A percentile compares a stretch with the other conserved stretches of the same genome.
Conservation (phyloP, 2,329 filamentous ascomycete genomes). For the Diaporthe australafricana region DNA sequence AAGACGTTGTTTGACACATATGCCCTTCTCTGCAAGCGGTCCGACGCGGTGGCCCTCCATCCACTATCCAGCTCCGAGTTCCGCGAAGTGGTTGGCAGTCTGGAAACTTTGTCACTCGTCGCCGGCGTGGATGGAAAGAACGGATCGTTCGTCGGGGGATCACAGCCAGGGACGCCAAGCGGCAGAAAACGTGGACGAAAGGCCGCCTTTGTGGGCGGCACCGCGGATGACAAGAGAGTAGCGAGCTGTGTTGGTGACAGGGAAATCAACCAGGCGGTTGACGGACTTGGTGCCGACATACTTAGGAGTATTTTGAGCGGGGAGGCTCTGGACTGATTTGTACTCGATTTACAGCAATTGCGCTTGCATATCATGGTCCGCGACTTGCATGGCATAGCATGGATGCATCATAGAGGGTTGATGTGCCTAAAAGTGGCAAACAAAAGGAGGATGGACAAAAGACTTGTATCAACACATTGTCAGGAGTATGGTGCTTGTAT, state of each 20-base stretch:
- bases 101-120: slow-evolving; percentile 89
- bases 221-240: slow-evolving; percentile 79
- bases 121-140: slow-evolving; percentile 76
- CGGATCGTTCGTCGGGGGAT: slow-evolving; percentile 68
- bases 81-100: slow-evolving; percentile 87
- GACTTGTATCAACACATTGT: slow-evolving; percentile 32
- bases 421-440: neutral
- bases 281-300: slow-evolving; percentile 71
- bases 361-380: slow-evolving; percentile 14
- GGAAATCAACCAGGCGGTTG: slow-evolving; percentile 79
- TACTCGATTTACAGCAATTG: neutral
- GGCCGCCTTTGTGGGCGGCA: slow-evolving; percentile 60
- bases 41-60: slow-evolving; percentile 80
- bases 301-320: slow-evolving; percentile 71
- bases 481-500: slow-evolving; percentile 26
- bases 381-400: slow-evolving; percentile 20
- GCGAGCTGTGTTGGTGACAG: slow-evolving; percentile 84
- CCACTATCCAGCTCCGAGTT: slow-evolving; percentile 93
- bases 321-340: slow-evolving; percentile 65
- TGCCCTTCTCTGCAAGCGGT: slow-evolving; percentile 82
- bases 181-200: slow-evolving; percentile 69
- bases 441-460: neutral
- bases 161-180: slow-evolving; percentile 73
- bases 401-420: slow-evolving; percentile 4
- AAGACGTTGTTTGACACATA: slow-evolving; percentile 89